Base-by-base conservation (phyloP, 371 early-diverging fungal genomes). In the Coemansia sp. region DNA sequence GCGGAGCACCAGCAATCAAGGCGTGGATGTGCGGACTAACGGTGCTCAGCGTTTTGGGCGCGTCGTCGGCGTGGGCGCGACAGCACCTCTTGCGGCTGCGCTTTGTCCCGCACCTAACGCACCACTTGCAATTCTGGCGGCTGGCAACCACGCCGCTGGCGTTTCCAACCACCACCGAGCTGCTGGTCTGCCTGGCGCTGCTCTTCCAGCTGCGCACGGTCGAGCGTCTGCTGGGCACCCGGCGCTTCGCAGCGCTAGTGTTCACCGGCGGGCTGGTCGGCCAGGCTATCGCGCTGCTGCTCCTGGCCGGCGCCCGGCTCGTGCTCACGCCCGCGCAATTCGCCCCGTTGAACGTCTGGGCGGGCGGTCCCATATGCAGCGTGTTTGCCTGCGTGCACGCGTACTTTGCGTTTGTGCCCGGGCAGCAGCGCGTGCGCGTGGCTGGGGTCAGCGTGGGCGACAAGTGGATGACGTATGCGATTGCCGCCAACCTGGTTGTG, bases 151-250 rank as follows among this genome's bases (percentile, higher is more conserved):
- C 59, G 9, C 43, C 31, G n/a, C 10, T 48, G 2, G 56, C 26
- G 34, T 70, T 71, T 26, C 34, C 58, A 10, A 63, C 63, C 2
- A 43, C 35, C 6, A 31, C 63, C 0, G 63, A 71, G 26, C 31
- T 54, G 33, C 4, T 55, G 6, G 2, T 35, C 2, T 52, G 48
- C 2, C 45, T 67, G 8, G 34, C 48, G 11, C 36, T 72, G 9
- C 4, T 72, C 7, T 76, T 67, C 61, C 64, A 60, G 26, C 41
- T 63, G 41, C 65, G 76, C 12, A n/a, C 47, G 2, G 40, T 76
- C 1, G 76, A 76, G 59, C 61, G 76, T 30, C 11, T 63, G 7
- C 40, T 74, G 9, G 76, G 76, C 2, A 56, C 68, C 1, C 62
- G 63, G 16, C 63, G 49, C 26, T 76, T 58, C n/a, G 61, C 57